Base-by-base conservation (phyloP, 352 stramenopile genomes). In the Phytophthora agathidicida region DNA sequence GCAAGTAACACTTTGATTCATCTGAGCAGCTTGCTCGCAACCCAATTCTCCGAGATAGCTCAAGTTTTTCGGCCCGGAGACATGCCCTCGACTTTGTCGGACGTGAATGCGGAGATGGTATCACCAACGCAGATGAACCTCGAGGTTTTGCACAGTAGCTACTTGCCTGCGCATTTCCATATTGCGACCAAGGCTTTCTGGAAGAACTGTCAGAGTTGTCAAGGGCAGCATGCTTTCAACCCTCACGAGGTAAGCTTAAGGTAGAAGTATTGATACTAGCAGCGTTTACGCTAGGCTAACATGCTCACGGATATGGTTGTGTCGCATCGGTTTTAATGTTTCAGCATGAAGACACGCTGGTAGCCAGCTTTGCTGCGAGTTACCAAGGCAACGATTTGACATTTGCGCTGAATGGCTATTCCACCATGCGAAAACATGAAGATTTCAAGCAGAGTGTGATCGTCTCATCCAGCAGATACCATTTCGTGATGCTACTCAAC, bases 381-480 rank as follows among this genome's bases (percentile, higher is more conserved):
- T 47, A 47, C 39, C 14, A 32, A 47, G 11, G 23, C n/a, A 13
- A 47, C 13, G 13, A 47, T 13, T 7, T 47, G n/a, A 35, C 39
- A 13, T 47, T 47, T 35, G 24, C 26, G 39, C 33, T 35, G 23
- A 47, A 33, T 11, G 39, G 39, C 8, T 24, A 35, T 19, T 47
- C 14, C 23, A 47, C 39, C 3, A 47, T 35, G 39, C 23, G 39
- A 3, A 47, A 24, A 14, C 24, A 35, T 24, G 23, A 47, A 22
- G 7, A 33, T 24, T n/a, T 8, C 26, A 33, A 23, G 14, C 23
- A 19, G 22, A 53, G 24, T 53, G 8, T 43, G 19, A 43, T 53
- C 22, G 22, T 52, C 17, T 31, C 44, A 39, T 52, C 30, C 20
- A 52, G 30, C 31, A 52, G 16, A 22, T 41, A 24, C 23, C 19